Conservation (phyloP, 208 protist genomes). For the Leishmania tropica region DNA sequence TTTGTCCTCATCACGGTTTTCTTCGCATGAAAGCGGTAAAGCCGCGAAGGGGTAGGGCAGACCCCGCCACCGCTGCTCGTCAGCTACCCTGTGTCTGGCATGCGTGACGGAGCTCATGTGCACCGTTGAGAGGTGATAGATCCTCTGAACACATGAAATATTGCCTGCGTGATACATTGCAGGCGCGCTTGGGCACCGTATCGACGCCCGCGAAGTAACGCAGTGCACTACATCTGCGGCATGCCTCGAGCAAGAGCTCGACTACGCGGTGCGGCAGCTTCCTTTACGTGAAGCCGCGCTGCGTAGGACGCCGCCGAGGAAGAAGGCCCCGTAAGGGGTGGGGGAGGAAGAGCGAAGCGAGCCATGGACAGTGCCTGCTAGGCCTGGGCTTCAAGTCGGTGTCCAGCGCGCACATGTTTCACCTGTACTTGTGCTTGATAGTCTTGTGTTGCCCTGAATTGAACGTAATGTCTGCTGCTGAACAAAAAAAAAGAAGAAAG, state of each 20-base stretch:
- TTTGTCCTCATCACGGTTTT: neutral
- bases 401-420: neutral
- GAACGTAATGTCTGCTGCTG: neutral
- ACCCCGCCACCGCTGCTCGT: neutral
- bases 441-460: neutral
- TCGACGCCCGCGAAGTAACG: neutral
- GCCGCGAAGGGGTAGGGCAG: neutral
- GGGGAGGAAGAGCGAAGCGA: neutral
- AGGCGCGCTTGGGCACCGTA: neutral
- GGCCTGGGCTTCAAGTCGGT: neutral
- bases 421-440: neutral
- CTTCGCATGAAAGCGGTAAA: neutral
- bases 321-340: constrained; percentile 1
- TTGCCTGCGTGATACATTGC: neutral
- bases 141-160: constrained; percentile 31
- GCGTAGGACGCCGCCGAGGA: neutral
- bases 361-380: too few relatives aligned
- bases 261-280: constrained; percentile 14
- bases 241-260: constrained; percentile 7
- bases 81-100: constrained; percentile 20
- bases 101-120: constrained; percentile 34
- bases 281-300: neutral
- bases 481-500: neutral
- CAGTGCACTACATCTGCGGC: neutral
- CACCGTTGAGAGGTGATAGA: constrained; percentile 47